Conservation (phyloP, 164 flowering plant species). For the Vitis rupestris region DNA sequence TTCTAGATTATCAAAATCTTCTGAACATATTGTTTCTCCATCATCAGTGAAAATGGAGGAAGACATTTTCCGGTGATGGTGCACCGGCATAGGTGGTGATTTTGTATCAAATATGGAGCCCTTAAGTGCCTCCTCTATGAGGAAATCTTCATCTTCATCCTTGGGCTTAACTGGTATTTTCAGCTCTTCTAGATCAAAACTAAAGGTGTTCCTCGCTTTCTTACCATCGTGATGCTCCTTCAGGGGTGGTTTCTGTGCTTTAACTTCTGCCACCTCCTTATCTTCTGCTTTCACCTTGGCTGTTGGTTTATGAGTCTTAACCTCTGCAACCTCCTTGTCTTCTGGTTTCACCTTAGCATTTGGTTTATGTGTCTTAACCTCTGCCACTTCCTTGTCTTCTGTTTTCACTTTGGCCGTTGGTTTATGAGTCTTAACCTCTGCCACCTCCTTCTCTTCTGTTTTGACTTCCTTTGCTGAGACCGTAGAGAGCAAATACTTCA, state of each 20-base stretch:
- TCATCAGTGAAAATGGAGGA: conserved; percentile 34
- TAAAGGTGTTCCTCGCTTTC: conserved; percentile 21
- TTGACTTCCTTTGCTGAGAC: conserved; percentile 19
- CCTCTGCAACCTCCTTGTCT: conserved; percentile 7
- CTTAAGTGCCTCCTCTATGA: conserved; percentile 40
- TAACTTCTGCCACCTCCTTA: conserved; percentile 11
- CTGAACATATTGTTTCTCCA: conserved; percentile 23
- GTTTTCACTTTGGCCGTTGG: conserved; percentile 1
- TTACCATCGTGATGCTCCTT: neutral
- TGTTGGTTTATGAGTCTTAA: conserved; percentile 11
- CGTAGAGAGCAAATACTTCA: conserved; percentile 38
- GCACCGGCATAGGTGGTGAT: conserved; percentile 31
- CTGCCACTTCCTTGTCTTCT: conserved; percentile 14
- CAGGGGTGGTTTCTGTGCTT: neutral
- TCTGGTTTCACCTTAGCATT: neutral
- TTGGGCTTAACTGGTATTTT: conserved; percentile 19
- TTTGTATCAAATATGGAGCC: conserved; percentile 65
- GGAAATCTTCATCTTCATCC: conserved; percentile 24
- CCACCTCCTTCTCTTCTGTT: conserved; percentile 20
- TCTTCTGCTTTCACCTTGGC: neutral
- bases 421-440: neutral
- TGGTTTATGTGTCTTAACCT: conserved; percentile 3
- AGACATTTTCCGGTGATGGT: conserved; percentile 27
- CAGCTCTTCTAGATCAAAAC: conserved; percentile 37
- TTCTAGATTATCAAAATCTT: conserved; percentile 45